Evolutionary conservation across 192 early-diverging fungal species (phyloP).

Genomic region (Powellomyces hirtus): DNA sequence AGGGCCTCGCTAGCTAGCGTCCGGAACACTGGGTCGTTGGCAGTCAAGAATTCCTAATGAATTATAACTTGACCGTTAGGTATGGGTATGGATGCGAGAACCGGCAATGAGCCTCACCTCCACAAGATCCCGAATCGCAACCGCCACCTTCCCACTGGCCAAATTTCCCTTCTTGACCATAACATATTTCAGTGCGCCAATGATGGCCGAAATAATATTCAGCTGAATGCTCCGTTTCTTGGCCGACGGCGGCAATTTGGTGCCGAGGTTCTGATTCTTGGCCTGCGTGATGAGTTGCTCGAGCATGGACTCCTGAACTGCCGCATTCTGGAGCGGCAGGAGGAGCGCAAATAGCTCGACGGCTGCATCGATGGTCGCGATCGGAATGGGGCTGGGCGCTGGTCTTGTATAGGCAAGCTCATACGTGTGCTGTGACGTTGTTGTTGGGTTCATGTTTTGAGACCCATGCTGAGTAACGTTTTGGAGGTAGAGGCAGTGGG

Average conservation of each 20-base stretch:
- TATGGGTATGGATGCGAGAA: too few species aligned
- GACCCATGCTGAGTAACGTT: not conserved
- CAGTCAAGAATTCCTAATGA: slow-evolving; percentile 61
- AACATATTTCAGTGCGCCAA: slow-evolving; percentile 66
- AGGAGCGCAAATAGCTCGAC: slow-evolving; percentile 76
- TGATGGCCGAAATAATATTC: slow-evolving; percentile 73
- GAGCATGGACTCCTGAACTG: slow-evolving; percentile 72
- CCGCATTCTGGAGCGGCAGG: slow-evolving; percentile 65
- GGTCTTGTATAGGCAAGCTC: slow-evolving; percentile 30
- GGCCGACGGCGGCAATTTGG: slow-evolving; percentile 59
- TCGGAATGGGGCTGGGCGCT: slow-evolving; percentile 21
- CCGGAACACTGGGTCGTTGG: slow-evolving; percentile 69
- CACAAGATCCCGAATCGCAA: slow-evolving; percentile 42
- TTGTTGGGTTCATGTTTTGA: not conserved
- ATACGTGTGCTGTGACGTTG: slow-evolving; percentile 17
- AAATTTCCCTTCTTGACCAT: slow-evolving; percentile 53
- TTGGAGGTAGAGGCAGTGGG: slow-evolving; percentile 39
- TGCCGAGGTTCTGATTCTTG: slow-evolving; percentile 40
- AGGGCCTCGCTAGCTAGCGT: slow-evolving; percentile 77
- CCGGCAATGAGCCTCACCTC: slow-evolving; percentile 39
- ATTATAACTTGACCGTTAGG: too few species aligned
- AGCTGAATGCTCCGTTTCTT: slow-evolving; percentile 75
- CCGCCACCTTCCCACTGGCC: slow-evolving; percentile 31
- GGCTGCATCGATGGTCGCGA: slow-evolving; percentile 72
- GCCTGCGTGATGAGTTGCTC: slow-evolving; percentile 70